Conservation (phyloP, 805 yeast species). For the Pichia insulana region DNA sequence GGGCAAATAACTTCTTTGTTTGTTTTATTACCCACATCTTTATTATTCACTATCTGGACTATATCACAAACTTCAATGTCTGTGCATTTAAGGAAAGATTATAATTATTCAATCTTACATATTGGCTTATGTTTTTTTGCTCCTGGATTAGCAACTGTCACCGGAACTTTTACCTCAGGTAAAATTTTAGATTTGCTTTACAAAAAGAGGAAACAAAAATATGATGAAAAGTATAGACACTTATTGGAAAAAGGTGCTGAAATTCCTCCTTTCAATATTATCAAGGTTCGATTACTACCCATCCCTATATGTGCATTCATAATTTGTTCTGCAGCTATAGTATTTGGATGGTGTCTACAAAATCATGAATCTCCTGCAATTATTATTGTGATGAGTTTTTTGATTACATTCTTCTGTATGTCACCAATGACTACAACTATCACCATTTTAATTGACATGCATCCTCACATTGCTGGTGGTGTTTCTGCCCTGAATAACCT, state of each 20-base stretch:
- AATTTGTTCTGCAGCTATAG: conserved; percentile 33
- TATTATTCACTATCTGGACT: conserved; percentile 65
- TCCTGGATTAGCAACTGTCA: conserved; percentile 57
- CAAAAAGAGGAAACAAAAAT: conserved; percentile 25
- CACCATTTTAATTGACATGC: conserved; percentile 68
- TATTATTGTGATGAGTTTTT: conserved; percentile 48
- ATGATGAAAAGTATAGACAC: conserved; percentile 17
- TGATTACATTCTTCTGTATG: conserved; percentile 51
- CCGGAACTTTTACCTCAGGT: conserved; percentile 56
- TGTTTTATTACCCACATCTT: conserved; percentile 44
- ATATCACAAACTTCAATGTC: conserved; percentile 59
- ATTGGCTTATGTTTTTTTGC: conserved; percentile 71
- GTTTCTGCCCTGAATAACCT: conserved; percentile 68
- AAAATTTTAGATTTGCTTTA: conserved; percentile 46
- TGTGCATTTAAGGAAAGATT: conserved; percentile 40
- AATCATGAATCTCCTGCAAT: conserved; percentile 39
- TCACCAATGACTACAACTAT: conserved; percentile 49
- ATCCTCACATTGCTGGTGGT: conserved; percentile 62
- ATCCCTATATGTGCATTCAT: conserved; percentile 33
- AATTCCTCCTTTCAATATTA: conserved; percentile 42
- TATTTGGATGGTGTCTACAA: conserved; percentile 68
- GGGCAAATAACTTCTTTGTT: conserved; percentile 28
- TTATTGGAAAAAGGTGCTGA: not conserved
- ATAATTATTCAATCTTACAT: conserved; percentile 42
- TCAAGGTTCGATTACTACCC: conserved; percentile 45